Evolutionary conservation across 169 alveolate species (phyloP).

Genomic region (Cryptosporidium bovis): DNA sequence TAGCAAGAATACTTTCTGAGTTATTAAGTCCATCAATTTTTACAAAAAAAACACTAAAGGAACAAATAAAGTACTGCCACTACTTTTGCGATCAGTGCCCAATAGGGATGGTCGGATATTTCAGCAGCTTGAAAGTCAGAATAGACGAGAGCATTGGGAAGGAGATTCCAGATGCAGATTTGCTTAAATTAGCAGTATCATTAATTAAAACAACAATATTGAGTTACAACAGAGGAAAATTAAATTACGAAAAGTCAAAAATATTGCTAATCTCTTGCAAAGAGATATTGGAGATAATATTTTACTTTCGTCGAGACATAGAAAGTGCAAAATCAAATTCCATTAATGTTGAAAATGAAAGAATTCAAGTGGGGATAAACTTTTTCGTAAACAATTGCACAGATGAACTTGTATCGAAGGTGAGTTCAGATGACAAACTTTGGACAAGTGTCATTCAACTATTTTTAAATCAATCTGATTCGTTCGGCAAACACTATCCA

Average conservation of each 20-base stretch:
- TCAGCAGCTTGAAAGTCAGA: constrained; percentile 13
- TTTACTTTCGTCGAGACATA: neutral
- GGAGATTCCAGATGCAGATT: constrained; percentile 27
- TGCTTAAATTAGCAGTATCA: constrained; percentile 39
- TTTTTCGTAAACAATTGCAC: constrained; percentile 41
- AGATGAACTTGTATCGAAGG: constrained; percentile 19
- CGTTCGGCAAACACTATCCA: constrained; percentile 1
- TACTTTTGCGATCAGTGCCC: constrained; percentile 60
- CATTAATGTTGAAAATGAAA: neutral
- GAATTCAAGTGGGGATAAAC: neutral
- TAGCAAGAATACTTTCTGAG: constrained; percentile 53
- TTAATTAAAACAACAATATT: constrained; percentile 46
- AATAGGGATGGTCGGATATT: constrained; percentile 57
- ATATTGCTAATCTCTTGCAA: constrained; percentile 44
- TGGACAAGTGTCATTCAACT: constrained; percentile 33
- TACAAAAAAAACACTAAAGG: constrained; percentile 23
- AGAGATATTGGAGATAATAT: constrained; percentile 10
- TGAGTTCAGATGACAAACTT: constrained; percentile 3
- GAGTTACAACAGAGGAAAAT: constrained; percentile 16
- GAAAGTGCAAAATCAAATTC: too few species aligned
- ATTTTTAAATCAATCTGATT: constrained; percentile 10
- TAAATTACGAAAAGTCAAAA: constrained; percentile 34
- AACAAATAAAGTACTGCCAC: constrained; percentile 37
- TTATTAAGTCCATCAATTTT: constrained; percentile 69
- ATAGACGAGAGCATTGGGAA: constrained; percentile 62